Base-by-base conservation (phyloP, 768 basidiomycete genomes). In the Kwoniella sp. region DNA sequence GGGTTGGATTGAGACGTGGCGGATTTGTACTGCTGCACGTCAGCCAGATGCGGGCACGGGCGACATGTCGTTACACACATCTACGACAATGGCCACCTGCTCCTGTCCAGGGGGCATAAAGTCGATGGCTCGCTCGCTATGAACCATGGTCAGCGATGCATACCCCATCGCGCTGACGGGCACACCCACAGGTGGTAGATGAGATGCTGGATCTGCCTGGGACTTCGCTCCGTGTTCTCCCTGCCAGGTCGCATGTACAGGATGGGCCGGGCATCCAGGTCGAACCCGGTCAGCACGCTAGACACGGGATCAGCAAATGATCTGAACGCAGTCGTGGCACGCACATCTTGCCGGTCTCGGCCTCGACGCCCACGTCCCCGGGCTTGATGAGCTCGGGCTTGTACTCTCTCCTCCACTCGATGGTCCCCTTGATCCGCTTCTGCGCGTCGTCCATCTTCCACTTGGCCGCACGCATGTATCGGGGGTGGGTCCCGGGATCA, bases 261-360 rank as follows among this genome's bases (percentile, higher is more conserved):
- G 36, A 91, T 84, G 0, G 89, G 89, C n/a, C 89, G 79, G 4
- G 87, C 88, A 50, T 89, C 87, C 45, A 78, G 79, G 74, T 92
- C 89, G 60, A 90, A 91, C 6, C 89, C 89, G 48, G 83, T 88
- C 39, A 90, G 74, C 40, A 90, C 80, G 38, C 88, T 89, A 59
- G 5, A n/a, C n/a, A 17, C 23, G 20, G 28, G 17, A 48, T 28
- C 14, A 53, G 33, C 19, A 15, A 28, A 17, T 42, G 40, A 11
- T 27, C 5, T n/a, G 17, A 45, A 17, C 26, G 22, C 44, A n/a
- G 17, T 46, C 5, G 20, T 48, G 11, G 26, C 28, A 73, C 83
- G 46, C 61, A 89, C 89, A 92, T 89, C 75, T 92, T 92, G 14
- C 88, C 89, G 0, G 86, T 87, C 74, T 87, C 82, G 44, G 84